These are phyloP conservation scores for Leccinum barrowsii DNA, from an alignment of 768 basidiomycete genomes.

Conservation along the genomic window DNA sequence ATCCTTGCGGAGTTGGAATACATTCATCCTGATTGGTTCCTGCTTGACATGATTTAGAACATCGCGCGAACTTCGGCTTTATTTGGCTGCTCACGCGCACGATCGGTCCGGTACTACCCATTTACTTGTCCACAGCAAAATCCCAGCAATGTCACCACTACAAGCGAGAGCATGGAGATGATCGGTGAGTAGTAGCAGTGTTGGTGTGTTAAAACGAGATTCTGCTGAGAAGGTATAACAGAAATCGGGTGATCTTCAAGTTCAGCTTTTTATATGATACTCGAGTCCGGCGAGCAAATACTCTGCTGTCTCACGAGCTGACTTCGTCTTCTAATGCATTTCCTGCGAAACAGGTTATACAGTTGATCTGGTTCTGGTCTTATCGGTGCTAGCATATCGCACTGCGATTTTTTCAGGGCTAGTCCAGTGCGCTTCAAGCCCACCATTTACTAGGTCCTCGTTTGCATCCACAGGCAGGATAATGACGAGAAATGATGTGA, in stretches of 20 bases:
- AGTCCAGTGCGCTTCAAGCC: not conserved
- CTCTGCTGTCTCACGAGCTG: not conserved
- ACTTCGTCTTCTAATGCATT: not conserved
- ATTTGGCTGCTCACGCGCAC: not conserved
- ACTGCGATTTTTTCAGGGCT: not conserved
- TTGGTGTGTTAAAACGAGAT: not conserved
- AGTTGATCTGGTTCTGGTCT: not conserved
- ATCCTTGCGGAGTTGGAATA: not conserved
- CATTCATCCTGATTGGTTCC: not conserved
- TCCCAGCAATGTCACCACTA: not conserved
- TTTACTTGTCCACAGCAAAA: not conserved
- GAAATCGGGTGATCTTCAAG: too few species aligned
- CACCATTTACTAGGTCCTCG: not conserved
- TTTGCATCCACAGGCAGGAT: not conserved
- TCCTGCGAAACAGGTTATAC: not conserved
- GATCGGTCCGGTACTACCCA: not conserved
- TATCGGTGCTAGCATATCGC: not conserved
- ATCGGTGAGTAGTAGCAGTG: not conserved
- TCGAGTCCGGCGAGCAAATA: not conserved
- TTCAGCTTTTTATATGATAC: not conserved
- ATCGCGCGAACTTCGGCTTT: not conserved
- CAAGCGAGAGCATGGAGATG: not conserved
- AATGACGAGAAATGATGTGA: not conserved
- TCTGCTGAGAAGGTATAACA: not conserved
- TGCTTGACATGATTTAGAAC: not conserved